Evolutionary conservation across 352 stramenopile species (phyloP), one percentile per base, ranked within the genome.

Genomic region (Phytophthora sojae): DNA sequence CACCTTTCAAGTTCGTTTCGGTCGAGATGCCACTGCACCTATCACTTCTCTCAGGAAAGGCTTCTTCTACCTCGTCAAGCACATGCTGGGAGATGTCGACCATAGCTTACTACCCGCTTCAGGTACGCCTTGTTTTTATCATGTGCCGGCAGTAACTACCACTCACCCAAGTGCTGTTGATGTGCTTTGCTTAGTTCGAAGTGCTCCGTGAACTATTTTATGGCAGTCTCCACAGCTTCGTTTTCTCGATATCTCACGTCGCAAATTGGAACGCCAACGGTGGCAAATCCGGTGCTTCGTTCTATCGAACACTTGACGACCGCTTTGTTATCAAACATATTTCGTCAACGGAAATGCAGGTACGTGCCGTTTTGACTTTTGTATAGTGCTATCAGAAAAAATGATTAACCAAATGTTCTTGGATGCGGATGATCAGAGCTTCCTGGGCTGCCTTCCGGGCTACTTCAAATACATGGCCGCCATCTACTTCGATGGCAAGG

Each of bases 401-500:
- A 53, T 54, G 37, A 52, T 47, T 75, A 52, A 69, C 21, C 21
- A 5, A 17, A 39, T 55, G 32, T 60, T 23, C 0, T 29, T 30
- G 35, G 14, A 55, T 25, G 1, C 39, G 25, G 29, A 58, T 25
- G 35, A 29, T 47, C 61, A 96, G 90, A 95, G 90, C 45, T 96
- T 96, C 30, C 62, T 95, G 59, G 86, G 90, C 1, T 90, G 91
- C 7, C 64, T 94, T 37, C 81, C 87, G 17, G 81, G 56, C 0
- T 99, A 99, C 76, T 99, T 99, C 90, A 97, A 98, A 71, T 99
- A 99, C 72, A 93, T 99, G 80, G 93, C 89, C 45, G 98, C 98
- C 67, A 91, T 98, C 7, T 98, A 99, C 71, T 99, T 98, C 68
- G 96, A 99, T 66, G 88, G 94, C 19, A 73, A 95, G 2, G 76